Conservation (phyloP, 2,329 filamentous ascomycete species). For the Eutypa lata region DNA sequence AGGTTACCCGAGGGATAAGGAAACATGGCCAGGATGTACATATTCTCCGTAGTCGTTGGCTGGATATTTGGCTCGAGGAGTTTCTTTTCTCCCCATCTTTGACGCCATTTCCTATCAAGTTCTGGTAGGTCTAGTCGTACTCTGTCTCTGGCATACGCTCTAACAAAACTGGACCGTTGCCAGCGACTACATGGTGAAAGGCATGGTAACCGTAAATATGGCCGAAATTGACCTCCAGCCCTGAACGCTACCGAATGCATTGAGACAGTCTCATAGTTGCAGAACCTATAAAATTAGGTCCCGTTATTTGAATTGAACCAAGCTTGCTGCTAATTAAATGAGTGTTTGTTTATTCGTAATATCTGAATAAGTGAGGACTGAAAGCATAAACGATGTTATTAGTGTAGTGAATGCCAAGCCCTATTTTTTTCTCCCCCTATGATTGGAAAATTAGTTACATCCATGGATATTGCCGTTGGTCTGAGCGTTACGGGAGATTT, state of each 20-base stretch:
- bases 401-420: no score
- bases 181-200: constrained; percentile 5
- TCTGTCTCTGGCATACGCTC: constrained; percentile 18
- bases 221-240: constrained; percentile 12
- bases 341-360: no score
- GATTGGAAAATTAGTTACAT: no score
- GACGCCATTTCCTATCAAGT: constrained; percentile 52
- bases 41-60: constrained; percentile 20
- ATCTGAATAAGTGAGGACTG: no score
- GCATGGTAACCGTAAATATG: constrained; percentile 13
- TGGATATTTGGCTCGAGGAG: constrained; percentile 2
- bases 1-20: constrained; percentile 86
- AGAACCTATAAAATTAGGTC: not conserved
- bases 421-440: no score
- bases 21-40: constrained; percentile 87
- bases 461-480: no score
- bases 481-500: no score
- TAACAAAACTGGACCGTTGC: constrained; percentile 5
- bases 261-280: not conserved
- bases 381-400: no score
- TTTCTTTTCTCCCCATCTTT: constrained; percentile 36
- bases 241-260: not conserved
- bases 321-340: no score
- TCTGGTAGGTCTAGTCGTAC: constrained; percentile 41
- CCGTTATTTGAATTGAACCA: no score